Conservation (phyloP, 1,284 basidiomycete species). For the Puccinia horiana region DNA sequence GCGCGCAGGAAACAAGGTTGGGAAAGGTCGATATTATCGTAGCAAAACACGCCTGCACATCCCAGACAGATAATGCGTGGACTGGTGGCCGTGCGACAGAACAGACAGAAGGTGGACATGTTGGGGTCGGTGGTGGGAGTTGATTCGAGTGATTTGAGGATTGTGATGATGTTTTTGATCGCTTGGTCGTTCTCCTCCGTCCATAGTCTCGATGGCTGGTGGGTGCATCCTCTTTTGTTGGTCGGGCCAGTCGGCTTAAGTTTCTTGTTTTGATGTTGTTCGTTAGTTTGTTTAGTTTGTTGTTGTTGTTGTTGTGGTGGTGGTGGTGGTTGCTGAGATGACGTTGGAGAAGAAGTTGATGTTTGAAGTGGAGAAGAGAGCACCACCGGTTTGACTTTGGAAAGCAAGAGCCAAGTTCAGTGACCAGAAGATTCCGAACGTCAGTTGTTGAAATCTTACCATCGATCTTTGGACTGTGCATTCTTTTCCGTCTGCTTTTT, state of each 20-base stretch:
- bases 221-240: slow-evolving; percentile 10
- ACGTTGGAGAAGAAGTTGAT: not conserved
- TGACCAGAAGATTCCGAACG: not conserved
- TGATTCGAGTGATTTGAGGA: slow-evolving; percentile 22
- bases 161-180: slow-evolving; percentile 1
- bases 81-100: slow-evolving; percentile 14
- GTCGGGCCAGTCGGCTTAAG: too few relatives aligned
- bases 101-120: slow-evolving; percentile 20
- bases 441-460: not conserved
- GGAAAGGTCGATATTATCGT: not conserved
- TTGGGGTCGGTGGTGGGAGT: not conserved
- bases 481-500: not conserved
- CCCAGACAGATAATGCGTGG: slow-evolving; percentile 31
- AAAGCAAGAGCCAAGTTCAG: too few relatives aligned
- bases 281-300: not conserved
- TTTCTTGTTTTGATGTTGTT: not conserved
- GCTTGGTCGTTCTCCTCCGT: slow-evolving; percentile 1
- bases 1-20: not conserved
- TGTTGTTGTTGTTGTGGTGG: not conserved
- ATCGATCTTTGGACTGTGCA: not conserved
- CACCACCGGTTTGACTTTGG: not conserved
- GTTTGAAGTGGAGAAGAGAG: not conserved
- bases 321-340: not conserved
- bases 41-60: slow-evolving; percentile 30
- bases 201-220: slow-evolving; percentile 26